These are phyloP conservation scores for Nicotiana rustica DNA, from an alignment of 305 asterid genomes.

Conservation along the genomic window DNA sequence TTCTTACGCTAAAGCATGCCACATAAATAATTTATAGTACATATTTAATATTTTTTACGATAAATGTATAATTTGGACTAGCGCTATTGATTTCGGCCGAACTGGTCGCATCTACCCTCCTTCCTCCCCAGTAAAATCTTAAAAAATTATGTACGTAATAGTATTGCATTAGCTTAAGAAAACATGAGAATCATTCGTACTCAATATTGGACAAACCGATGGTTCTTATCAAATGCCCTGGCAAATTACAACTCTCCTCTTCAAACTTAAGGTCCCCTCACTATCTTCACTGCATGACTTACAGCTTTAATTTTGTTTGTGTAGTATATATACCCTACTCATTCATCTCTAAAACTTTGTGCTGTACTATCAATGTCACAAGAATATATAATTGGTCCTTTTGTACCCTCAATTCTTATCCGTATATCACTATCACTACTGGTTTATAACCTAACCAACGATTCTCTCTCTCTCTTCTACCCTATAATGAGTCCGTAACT, in stretches of 20 bases:
- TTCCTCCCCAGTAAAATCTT: no score
- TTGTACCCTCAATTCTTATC: conserved; percentile 26
- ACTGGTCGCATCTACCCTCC: no score
- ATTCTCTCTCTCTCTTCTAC: conserved; percentile 4
- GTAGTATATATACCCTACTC: neutral
- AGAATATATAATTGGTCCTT: conserved; percentile 5
- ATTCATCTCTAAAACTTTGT: neutral
- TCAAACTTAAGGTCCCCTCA: conserved; percentile 17
- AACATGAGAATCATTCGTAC: conserved; percentile 30
- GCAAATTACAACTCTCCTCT: conserved; percentile 11
- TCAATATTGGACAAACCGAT: neutral
- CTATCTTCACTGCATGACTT: neutral
- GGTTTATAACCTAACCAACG: neutral
- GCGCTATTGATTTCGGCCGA: no score
- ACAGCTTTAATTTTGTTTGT: neutral
- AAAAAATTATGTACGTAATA: no score
- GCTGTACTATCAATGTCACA: conserved; percentile 19
- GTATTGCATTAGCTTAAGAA: conserved; percentile 10
- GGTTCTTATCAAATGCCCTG: neutral
- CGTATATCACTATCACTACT: neutral
- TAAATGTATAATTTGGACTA: no score
- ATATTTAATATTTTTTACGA: no score
- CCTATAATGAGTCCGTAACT: neutral
- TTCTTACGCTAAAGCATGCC: no score
- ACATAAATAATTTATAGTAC: no score